phyloP scores from a whole-genome alignment of 371 early-diverging fungal species.

The Rhizopus arrhizus region DNA sequence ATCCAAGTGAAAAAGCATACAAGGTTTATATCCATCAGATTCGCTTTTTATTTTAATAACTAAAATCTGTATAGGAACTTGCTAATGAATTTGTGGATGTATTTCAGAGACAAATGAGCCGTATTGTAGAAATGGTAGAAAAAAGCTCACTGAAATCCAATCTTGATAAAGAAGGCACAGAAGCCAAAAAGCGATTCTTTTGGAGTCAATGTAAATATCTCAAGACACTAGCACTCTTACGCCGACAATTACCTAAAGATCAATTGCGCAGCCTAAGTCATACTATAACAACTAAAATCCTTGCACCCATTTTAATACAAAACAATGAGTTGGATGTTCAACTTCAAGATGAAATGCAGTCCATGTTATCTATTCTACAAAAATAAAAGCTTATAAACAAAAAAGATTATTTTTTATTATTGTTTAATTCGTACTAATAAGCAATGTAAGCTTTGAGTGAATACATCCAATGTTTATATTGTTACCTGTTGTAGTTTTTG shows the following conservation, averaged over 20 bases:
- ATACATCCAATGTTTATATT: background rate
- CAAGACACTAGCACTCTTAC: conserved; percentile 34
- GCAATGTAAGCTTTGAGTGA: too few species aligned
- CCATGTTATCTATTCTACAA: background rate
- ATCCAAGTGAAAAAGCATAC: conserved; percentile 40
- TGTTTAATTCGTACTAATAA: too few species aligned
- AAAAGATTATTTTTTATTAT: too few species aligned
- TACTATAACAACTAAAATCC: conserved; percentile 26
- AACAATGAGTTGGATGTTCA: background rate
- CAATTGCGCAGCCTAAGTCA: conserved; percentile 24
- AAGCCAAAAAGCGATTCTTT: conserved; percentile 41
- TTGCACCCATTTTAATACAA: conserved; percentile 35
- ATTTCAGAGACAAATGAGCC: conserved; percentile 36
- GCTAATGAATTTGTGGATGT: conserved; percentile 20
- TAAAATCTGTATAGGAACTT: conserved; percentile 28
- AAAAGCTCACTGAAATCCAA: conserved; percentile 15
- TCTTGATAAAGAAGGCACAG: conserved; percentile 11
- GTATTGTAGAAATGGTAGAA: conserved; percentile 32
- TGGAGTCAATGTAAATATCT: conserved; percentile 47
- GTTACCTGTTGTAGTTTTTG: background rate
- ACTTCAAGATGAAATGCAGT: background rate
- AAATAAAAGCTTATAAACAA: too few species aligned
- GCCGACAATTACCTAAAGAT: conserved; percentile 32
- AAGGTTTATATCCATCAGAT: conserved; percentile 25
- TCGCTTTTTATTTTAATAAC: background rate